Evolutionary conservation across 371 early-diverging fungal genomes (phyloP).

Genomic region (Chytridium lagenaria): DNA sequence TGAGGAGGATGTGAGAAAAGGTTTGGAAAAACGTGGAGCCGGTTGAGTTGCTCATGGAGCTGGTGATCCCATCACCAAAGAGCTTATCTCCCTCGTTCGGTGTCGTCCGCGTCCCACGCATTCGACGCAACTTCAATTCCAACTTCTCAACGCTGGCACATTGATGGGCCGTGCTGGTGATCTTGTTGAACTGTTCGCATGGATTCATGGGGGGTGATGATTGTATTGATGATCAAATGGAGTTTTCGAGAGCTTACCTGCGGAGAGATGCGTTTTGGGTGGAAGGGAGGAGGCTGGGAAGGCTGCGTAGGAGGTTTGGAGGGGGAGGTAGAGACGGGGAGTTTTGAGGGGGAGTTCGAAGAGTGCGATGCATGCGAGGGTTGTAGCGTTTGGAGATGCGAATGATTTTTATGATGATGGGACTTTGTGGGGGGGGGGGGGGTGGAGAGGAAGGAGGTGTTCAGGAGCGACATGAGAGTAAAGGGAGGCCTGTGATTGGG

Average conservation of each 20-base stretch:
- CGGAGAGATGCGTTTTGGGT: constrained; percentile 27
- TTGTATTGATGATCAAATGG: constrained; percentile 49
- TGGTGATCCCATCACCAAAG: background rate
- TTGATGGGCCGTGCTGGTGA: constrained; percentile 43
- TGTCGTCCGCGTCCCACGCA: background rate
- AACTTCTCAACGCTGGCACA: constrained; percentile 47
- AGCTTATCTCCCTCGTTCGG: background rate
- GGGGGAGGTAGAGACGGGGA: too few species aligned
- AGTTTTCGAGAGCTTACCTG: constrained; percentile 32
- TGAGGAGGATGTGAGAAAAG: too few species aligned
- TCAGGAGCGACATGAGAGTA: too few species aligned
- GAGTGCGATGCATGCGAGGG: too few species aligned
- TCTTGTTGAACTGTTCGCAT: constrained; percentile 24
- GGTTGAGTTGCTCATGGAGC: background rate
- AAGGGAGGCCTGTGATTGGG: constrained; percentile 26
- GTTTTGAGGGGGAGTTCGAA: too few species aligned
- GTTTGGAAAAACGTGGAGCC: background rate
- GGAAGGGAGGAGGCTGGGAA: background rate
- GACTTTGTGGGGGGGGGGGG: background rate
- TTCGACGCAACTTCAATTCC: constrained; percentile 15
- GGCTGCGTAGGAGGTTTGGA: background rate
- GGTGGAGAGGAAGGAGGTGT: too few species aligned
- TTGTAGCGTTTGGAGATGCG: background rate
- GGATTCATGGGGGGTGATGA: constrained; percentile 36
- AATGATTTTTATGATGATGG: background rate